Evolutionary conservation across 2,329 filamentous ascomycete species (phyloP), one percentile per base, ranked within the genome.

Genomic region (Fusarium poae): DNA sequence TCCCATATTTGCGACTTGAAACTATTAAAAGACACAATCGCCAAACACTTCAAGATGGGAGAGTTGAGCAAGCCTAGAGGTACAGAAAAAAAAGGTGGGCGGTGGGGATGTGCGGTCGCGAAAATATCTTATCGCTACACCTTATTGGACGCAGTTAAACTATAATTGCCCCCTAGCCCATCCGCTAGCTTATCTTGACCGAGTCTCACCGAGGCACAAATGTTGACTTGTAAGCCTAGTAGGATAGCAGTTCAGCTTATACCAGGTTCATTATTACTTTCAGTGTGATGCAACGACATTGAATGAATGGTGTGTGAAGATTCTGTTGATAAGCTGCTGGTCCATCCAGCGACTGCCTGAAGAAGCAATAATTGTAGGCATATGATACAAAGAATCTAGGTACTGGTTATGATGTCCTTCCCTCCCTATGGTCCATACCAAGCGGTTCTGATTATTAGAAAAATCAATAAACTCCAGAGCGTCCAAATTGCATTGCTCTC

Each of bases 51-150:
- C 53, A 45, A 43, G 51, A 45, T 59, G 49, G 42, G 23, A 66
- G 44, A 70, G 67, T 64, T 58, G 45, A 30, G 42, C 59, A 39
- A 52, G 52, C 27, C 44, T 44, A 29, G 11, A 51, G 48, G 48
- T 51, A 54, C 32, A 62, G 57, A 67, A 71, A 77, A 77, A 77
- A 78, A 77, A 76, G 67, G 71, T 61, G 59, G 68, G 71, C 66
- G 40, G 74, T 75, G 76, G 76, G 68, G 73, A 72, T 56, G 61
- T 58, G 35, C 23, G 53, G 51, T 48, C 25, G 43, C 48, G 50
- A 74, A 74, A 64, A 63, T 62, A 42, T 65, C 73, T 76, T 77
- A 78, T 78, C 75, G 72, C 55, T 16, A 6, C 0, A 4, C 18
- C 6, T 66, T 27, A 78, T 77, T 78, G 76, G 76, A 4, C 29